A percentile compares a stretch with the other conserved stretches of the same genome.
Conservation (phyloP, 768 basidiomycete species). For the Cystobasidium tubakii region DNA sequence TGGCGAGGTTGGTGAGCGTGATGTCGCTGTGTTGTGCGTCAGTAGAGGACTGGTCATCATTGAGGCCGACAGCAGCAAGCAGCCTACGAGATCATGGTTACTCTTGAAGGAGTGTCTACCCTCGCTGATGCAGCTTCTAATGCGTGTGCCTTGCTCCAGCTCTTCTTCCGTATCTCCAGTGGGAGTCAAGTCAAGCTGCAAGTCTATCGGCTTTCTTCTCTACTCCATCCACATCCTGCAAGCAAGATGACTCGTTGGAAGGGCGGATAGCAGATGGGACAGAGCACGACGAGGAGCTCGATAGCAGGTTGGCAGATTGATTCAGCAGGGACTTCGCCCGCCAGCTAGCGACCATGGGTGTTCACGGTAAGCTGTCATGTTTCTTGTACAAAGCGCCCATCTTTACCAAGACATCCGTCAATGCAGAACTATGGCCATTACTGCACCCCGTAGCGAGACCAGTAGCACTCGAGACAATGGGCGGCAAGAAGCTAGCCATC, state of each 20-base stretch:
- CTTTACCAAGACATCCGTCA: no score
- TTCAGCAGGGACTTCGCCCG: no score
- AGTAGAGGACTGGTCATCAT: no score
- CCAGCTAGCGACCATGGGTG: constrained; percentile 12
- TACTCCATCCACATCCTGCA: neutral
- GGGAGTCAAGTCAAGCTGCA: neutral
- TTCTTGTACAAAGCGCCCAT: neutral
- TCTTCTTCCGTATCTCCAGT: no score
- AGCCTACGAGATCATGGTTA: constrained; percentile 28
- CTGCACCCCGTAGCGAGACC: constrained; percentile 35
- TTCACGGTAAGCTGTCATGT: constrained; percentile 24
- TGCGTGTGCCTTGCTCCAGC: no score
- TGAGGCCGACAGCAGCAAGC: neutral
- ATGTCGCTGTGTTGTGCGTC: constrained; percentile 37
- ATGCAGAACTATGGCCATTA: constrained; percentile 30
- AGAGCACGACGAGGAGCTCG: neutral
- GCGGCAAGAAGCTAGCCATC: constrained; percentile 91
- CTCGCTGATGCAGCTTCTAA: no score
- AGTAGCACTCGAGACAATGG: constrained; percentile 48
- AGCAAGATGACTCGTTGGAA: no score
- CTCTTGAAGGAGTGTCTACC: no score
- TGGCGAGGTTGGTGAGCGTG: constrained; percentile 43
- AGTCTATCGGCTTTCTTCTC: neutral
- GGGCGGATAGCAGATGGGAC: neutral
- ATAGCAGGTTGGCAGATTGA: no score